These are phyloP conservation scores for Microthlaspi erraticum DNA, from an alignment of 345 rosid species.

Conservation along the genomic window DNA sequence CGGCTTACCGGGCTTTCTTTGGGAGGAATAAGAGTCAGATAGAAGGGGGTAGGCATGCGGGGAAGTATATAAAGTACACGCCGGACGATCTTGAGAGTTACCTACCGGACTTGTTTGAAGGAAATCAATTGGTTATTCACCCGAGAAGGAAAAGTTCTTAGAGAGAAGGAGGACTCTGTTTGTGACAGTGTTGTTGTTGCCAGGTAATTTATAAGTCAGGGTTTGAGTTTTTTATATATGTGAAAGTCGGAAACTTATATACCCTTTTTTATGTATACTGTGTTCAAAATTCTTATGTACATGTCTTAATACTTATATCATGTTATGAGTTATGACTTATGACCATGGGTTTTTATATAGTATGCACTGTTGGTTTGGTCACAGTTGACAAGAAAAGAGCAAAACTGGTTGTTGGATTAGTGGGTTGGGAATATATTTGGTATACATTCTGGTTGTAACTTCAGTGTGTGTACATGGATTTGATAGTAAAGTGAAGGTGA, in stretches of 20 bases:
- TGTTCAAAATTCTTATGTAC: conserved; percentile 61
- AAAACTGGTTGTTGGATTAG: conserved; percentile 20
- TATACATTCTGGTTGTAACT: background rate
- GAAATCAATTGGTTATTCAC: conserved; percentile 76
- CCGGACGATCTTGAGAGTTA: conserved; percentile 91
- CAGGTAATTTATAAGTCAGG: conserved; percentile 39
- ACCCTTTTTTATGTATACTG: conserved; percentile 46
- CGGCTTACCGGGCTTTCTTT: conserved; percentile 86
- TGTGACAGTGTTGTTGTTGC: conserved; percentile 17
- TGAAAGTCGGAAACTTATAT: conserved; percentile 30
- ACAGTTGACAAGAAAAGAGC: conserved; percentile 3
- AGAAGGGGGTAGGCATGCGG: conserved; percentile 83
- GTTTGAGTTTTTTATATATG: conserved; percentile 45
- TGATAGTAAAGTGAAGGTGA: conserved; percentile 5
- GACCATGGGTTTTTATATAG: conserved; percentile 34
- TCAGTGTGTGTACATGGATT: background rate
- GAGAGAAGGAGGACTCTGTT: conserved; percentile 21
- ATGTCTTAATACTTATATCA: conserved; percentile 45
- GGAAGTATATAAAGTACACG: conserved; percentile 90
- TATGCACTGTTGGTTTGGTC: conserved; percentile 9
- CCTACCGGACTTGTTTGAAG: conserved; percentile 86
- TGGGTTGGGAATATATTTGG: conserved; percentile 15
- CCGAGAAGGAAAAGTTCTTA: conserved; percentile 72
- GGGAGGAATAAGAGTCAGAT: conserved; percentile 86
- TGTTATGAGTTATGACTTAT: conserved; percentile 39